These are phyloP conservation scores for Sanghuangporus weigelae DNA, from an alignment of 1,284 basidiomycete genomes.

Conservation along the genomic window DNA sequence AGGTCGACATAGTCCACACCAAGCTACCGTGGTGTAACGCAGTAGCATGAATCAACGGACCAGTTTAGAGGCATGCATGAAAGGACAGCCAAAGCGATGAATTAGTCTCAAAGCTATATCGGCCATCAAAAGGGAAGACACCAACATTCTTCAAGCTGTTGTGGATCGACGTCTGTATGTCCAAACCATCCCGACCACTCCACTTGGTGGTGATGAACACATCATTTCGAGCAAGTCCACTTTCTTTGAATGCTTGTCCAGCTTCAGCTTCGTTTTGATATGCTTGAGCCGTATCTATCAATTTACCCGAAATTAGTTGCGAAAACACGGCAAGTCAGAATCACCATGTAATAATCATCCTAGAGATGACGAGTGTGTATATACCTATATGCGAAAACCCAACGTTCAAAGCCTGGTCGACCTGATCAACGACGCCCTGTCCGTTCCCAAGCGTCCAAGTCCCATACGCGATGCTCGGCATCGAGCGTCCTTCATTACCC, in stretches of 20 bases:
- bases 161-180: slow-evolving; percentile 47
- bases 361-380: slow-evolving; percentile 16
- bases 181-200: slow-evolving; percentile 46
- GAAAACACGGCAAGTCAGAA: background rate
- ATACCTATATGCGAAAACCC: slow-evolving; percentile 51
- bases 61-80: no score
- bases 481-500: slow-evolving; percentile 31
- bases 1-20: slow-evolving; percentile 65
- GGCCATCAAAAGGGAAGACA: slow-evolving; percentile 3
- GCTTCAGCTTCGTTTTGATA: slow-evolving; percentile 48
- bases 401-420: slow-evolving; percentile 46
- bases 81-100: background rate
- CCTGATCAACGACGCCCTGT: slow-evolving; percentile 40
- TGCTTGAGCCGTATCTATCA: slow-evolving; percentile 41
- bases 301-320: background rate
- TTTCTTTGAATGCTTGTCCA: slow-evolving; percentile 43
- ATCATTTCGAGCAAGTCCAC: slow-evolving; percentile 38
- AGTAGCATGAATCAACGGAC: background rate
- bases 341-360: background rate
- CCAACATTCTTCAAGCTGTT: slow-evolving; percentile 54
- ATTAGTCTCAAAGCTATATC: background rate
- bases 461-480: slow-evolving; percentile 48
- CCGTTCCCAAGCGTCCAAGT: slow-evolving; percentile 50
- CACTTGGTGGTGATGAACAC: slow-evolving; percentile 56
- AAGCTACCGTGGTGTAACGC: slow-evolving; percentile 34